Evolutionary conservation across 2,329 filamentous ascomycete species (phyloP).

Genomic region (Aphanoascus verrucosus): DNA sequence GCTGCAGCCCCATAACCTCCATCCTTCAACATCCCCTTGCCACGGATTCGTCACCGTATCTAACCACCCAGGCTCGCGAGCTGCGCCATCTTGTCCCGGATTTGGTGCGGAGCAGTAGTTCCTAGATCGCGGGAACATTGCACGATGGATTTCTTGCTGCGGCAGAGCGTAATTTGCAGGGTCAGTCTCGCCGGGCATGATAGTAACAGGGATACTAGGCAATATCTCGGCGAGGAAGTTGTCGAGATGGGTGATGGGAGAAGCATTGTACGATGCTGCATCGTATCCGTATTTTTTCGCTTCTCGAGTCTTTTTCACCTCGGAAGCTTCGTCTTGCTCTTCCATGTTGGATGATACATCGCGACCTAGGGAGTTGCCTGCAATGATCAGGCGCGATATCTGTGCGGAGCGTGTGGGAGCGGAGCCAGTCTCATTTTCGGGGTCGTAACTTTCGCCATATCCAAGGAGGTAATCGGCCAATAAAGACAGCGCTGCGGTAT

Average conservation of each 20-base stretch:
- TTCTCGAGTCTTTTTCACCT: conserved; percentile 36
- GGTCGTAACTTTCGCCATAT: conserved; percentile 46
- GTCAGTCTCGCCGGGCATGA: conserved; percentile 74
- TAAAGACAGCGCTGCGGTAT: conserved; percentile 64
- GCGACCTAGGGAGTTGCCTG: conserved; percentile 69
- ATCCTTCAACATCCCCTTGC: conserved; percentile 83
- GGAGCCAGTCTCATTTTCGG: conserved; percentile 49
- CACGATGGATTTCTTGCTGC: conserved; percentile 84
- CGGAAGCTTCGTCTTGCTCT: conserved; percentile 25
- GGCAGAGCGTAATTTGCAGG: conserved; percentile 83
- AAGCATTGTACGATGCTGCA: conserved; percentile 71
- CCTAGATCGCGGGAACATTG: conserved; percentile 73
- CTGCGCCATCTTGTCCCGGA: conserved; percentile 23
- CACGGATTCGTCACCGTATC: conserved; percentile 88
- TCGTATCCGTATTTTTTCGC: conserved; percentile 93
- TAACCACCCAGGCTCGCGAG: conserved; percentile 57
- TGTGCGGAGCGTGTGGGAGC: conserved; percentile 29
- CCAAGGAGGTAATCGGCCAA: conserved; percentile 81
- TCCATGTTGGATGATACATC: conserved; percentile 25
- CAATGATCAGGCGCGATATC: conserved; percentile 80
- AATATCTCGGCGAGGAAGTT: conserved; percentile 69
- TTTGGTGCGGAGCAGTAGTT: conserved; percentile 45
- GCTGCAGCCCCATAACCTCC: conserved; percentile 72
- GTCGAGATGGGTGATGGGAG: conserved; percentile 75
- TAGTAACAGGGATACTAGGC: conserved; percentile 74